These are phyloP conservation scores for Vararia minispora DNA, from an alignment of 768 basidiomycete species.

Conservation along the genomic window DNA sequence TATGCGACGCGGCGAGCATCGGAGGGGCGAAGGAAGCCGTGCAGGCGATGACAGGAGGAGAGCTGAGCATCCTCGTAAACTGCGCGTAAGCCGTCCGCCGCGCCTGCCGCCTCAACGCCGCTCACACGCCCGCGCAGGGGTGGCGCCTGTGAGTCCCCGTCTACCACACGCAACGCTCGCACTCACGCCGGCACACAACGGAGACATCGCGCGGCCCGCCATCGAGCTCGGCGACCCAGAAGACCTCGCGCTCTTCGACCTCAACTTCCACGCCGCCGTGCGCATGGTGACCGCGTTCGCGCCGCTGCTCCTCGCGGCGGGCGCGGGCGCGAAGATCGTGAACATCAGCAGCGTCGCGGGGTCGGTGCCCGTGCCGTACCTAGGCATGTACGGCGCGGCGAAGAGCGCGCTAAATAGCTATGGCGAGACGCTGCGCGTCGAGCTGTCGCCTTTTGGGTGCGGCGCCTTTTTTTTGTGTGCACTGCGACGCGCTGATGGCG, in stretches of 20 bases:
- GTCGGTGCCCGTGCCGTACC: slow-evolving; percentile 21
- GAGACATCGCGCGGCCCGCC: too few relatives aligned
- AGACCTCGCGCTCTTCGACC: slow-evolving; percentile 20
- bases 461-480: neutral
- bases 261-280: slow-evolving; percentile 24
- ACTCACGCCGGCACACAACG: too few relatives aligned
- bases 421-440: slow-evolving; percentile 22
- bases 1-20: slow-evolving; percentile 14
- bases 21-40: slow-evolving; percentile 8
- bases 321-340: slow-evolving; percentile 19
- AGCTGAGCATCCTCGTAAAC: slow-evolving; percentile 22
- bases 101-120: too few relatives aligned
- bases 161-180: too few relatives aligned
- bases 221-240: too few relatives aligned
- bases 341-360: slow-evolving; percentile 21
- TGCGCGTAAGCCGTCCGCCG: slow-evolving; percentile 17
- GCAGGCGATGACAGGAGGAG: slow-evolving; percentile 15
- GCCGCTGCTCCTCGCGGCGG: slow-evolving; percentile 19
- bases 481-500: neutral
- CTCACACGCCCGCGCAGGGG: too few relatives aligned
- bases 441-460: slow-evolving; percentile 24
- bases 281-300: slow-evolving; percentile 22
- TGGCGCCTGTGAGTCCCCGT: too few relatives aligned
- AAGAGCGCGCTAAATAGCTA: slow-evolving; percentile 25
- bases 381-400: slow-evolving; percentile 19